These are phyloP conservation scores for Thamnidium elegans DNA, from an alignment of 192 early-diverging fungal species.

Conservation along the genomic window DNA sequence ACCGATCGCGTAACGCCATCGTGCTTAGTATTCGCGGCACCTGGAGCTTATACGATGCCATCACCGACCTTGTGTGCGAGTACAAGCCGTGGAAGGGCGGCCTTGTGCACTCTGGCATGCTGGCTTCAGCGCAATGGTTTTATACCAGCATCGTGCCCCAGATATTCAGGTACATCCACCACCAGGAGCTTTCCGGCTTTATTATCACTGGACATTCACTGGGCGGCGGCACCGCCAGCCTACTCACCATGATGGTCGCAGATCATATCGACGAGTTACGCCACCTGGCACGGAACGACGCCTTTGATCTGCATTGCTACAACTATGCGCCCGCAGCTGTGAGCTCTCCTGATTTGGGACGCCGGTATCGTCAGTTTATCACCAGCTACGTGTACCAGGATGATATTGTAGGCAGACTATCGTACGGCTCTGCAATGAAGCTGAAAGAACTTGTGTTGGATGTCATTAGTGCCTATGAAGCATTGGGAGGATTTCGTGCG, in stretches of 20 bases:
- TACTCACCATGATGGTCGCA: conserved; percentile 63
- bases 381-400: conserved; percentile 56
- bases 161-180: conserved; percentile 46
- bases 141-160: conserved; percentile 58
- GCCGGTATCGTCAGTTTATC: conserved; percentile 50
- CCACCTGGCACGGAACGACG: conserved; percentile 35
- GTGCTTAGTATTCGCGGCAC: conserved; percentile 73
- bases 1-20: conserved; percentile 57
- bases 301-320: conserved; percentile 42
- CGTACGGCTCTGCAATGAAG: conserved; percentile 64
- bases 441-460: conserved; percentile 59
- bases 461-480: conserved; percentile 37
- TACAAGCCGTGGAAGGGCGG: conserved; percentile 78
- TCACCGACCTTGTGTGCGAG: conserved; percentile 75
- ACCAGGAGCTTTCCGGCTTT: conserved; percentile 35
- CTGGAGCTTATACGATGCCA: conserved; percentile 70
- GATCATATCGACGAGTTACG: conserved; percentile 40
- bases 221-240: conserved; percentile 56
- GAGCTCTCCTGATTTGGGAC: conserved; percentile 44
- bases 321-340: conserved; percentile 56
- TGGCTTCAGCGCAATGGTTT: conserved; percentile 66
- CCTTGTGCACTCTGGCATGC: conserved; percentile 73
- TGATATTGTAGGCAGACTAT: conserved; percentile 61
- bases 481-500: conserved; percentile 26
- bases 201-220: conserved; percentile 65